Evolutionary conservation across 2,329 filamentous ascomycete genomes (phyloP), one percentile per base, ranked within the genome.

Genomic region (Ophiostoma ips): DNA sequence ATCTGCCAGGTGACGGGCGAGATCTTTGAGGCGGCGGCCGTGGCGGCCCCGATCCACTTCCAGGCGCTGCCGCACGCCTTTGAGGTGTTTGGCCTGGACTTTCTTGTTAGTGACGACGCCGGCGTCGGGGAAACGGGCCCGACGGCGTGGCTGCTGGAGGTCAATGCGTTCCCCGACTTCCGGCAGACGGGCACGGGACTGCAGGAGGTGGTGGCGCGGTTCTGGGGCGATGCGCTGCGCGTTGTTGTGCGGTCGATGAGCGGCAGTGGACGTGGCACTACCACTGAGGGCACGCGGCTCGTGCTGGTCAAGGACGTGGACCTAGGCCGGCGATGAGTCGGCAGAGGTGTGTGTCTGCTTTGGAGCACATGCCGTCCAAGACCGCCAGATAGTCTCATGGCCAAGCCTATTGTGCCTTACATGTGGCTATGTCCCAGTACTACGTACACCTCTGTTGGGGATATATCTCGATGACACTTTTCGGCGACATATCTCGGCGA

Each of bases 91-190:
- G 92, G 92, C 0, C 65, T 96, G 38, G 92, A 98, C 63, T 98
- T 92, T 62, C 64, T 98, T 59, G 81, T 95, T 10, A 86, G 88
- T 59, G 72, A 62, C 0, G 59, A 36, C 13, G 24, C 18, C 63
- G 9, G 3, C 16, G 12, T 13, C 16, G 24, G 16, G n/a, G 12
- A 24, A 28, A 8, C 5, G 8, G 8, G 10, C 9, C 8, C 79
- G 0, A 71, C 60, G 3, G 76, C 79, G 3, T 95, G 81, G 79
- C 63, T 98, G 60, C 69, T 98, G 51, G 92, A 98, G 69, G 77
- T 94, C 31, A 98, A 98, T 69, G 87, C 90, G 0, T 98, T 94
- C 66, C 92, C 92, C 10, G 92, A 98, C 68, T 96, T 96, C 62
- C 81, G 77, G 61, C 90, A 96, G 76, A 95, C 88, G 15, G 92